A percentile compares a stretch with the other conserved stretches of the same genome.
These are phyloP conservation scores for Solanum medicagineum DNA, from an alignment of 257 asterid genomes.

Conservation along the genomic window DNA sequence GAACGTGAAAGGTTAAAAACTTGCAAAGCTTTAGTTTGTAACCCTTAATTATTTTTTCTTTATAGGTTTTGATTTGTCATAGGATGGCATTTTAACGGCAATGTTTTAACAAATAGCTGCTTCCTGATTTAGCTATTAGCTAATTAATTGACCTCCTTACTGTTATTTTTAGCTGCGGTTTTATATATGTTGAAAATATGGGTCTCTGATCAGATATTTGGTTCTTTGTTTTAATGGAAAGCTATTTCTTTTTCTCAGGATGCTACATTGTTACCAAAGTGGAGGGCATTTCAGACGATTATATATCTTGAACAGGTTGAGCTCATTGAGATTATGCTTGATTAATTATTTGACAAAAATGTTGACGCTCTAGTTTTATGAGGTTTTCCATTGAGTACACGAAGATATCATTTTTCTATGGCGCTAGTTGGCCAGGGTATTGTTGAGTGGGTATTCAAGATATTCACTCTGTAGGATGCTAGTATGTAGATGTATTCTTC, in stretches of 20 bases:
- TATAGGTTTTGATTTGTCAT: background rate
- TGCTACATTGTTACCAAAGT: conserved; percentile 59
- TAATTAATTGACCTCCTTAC: background rate
- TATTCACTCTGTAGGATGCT: background rate
- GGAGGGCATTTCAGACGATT: conserved; percentile 87
- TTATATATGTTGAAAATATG: background rate
- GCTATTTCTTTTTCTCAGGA: conserved; percentile 33
- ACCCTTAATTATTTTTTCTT: background rate
- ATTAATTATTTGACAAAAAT: background rate
- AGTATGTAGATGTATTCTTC: background rate
- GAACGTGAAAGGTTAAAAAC: background rate
- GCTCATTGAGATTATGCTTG: background rate
- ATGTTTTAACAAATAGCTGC: background rate
- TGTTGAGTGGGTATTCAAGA: background rate
- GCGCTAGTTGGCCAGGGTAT: background rate
- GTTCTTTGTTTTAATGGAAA: background rate
- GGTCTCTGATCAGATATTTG: background rate
- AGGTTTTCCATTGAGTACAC: background rate
- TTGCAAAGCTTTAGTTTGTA: background rate
- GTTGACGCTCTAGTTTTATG: background rate
- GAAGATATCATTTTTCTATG: background rate
- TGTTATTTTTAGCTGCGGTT: background rate
- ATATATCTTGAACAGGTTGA: conserved; percentile 75
- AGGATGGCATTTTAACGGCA: background rate
- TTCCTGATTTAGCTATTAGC: background rate